Evolutionary conservation across 2,329 filamentous ascomycete genomes (phyloP).

Genomic region (Atkinsonella hypoxylon): DNA sequence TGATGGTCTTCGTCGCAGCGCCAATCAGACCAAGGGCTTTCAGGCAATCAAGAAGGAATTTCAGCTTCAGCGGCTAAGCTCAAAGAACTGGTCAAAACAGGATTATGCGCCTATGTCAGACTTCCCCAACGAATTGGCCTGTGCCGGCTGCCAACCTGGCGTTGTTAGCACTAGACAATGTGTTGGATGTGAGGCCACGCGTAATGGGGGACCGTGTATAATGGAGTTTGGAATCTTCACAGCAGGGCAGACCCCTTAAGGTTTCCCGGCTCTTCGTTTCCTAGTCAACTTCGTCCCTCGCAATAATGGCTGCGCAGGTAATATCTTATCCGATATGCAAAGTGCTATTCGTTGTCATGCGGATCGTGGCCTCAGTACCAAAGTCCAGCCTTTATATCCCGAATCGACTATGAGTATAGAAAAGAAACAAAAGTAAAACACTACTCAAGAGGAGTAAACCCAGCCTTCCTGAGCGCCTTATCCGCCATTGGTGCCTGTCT

Average conservation of each 20-base stretch:
- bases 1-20: background rate
- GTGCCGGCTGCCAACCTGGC: background rate
- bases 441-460: background rate
- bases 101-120: background rate
- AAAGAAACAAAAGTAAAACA: background rate
- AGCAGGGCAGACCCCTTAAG: no score
- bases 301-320: no score
- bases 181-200: background rate
- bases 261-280: no score
- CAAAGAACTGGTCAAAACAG: background rate
- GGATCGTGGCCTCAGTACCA: no score
- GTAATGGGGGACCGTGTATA: background rate
- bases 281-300: no score
- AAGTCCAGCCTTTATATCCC: no score
- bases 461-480: background rate
- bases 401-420: no score
- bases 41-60: background rate
- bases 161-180: background rate
- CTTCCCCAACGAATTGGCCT: background rate
- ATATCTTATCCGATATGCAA: no score
- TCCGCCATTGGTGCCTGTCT: background rate
- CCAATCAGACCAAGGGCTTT: background rate
- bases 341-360: no score
- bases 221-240: no score
- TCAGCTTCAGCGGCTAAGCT: background rate